Evolutionary conservation across 2,329 filamentous ascomycete genomes (phyloP), one percentile per base, ranked within the genome.

Genomic region (Stachybotrys chartarum): DNA sequence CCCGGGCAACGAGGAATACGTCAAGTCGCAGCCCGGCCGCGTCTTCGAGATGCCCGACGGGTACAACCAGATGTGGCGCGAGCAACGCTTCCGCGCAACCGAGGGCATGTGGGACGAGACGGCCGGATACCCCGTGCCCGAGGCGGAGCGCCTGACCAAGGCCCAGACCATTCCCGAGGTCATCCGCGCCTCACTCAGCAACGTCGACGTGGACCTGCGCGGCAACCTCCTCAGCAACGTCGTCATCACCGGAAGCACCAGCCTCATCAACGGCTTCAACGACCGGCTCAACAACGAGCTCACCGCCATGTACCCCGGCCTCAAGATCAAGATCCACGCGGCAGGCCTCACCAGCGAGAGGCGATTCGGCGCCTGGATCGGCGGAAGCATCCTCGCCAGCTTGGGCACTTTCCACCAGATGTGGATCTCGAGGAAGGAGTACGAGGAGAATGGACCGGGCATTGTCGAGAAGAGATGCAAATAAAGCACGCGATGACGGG

Each of bases 391-490:
- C 64, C 77, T 99, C 62, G 92, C 90, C 7, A 97, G 92, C 72
- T 73, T 99, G 74, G 95, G 95, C 10, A 96, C 92, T 14, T 99
- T 99, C 75, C 94, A 99, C 76, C 94, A 99, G 78, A 93, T 99
- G 88, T 99, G 94, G 94, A 95, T 99, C 64, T 93, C 88, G 30
- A 90, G 86, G 72, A 96, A 96, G 78, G 94, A 99, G 77, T 97
- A 97, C 66, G 91, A 97, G 60, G 95, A 99, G 78, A 92, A 96
- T 70, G 94, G 94, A 1, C 78, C 86, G 6, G 84, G 84, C 60
- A 92, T 97, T 64, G 90, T 97, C 49, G 93, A 97, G 79, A 97
- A 96, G 83, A 81, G 93, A 65, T 97, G 93, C 81, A 96, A 96
- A 77, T 97, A 76, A 63, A 58, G 39, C 24, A 14, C 24, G 49